Percentiles rank a stretch among this genome's conserved stretches.
Conservation (phyloP, 257 asterid species). For the Oldenlandia corymbosa region DNA sequence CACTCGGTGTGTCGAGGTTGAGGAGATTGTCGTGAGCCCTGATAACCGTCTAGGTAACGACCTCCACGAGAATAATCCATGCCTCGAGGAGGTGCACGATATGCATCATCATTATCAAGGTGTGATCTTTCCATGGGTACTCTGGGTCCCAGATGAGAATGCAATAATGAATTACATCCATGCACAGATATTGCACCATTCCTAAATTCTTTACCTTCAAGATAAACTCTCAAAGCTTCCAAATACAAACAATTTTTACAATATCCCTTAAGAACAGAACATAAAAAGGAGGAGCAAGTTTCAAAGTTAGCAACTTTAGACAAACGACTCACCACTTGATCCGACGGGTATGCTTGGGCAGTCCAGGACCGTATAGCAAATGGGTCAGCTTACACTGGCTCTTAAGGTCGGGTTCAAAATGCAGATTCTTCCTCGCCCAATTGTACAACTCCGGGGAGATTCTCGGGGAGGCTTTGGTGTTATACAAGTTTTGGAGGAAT, state of each 20-base stretch:
- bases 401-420: slow-evolving; percentile 53
- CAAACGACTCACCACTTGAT: slow-evolving; percentile 40
- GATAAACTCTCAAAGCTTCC: slow-evolving; percentile 44
- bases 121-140: too few species aligned
- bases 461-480: slow-evolving; percentile 42
- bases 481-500: slow-evolving; percentile 52
- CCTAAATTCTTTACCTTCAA: slow-evolving; percentile 32
- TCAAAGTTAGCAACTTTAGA: slow-evolving; percentile 25
- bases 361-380: slow-evolving; percentile 48
- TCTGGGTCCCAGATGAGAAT: too few species aligned
- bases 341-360: slow-evolving; percentile 36
- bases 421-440: slow-evolving; percentile 52
- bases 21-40: too few species aligned
- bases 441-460: slow-evolving; percentile 56
- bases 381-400: slow-evolving; percentile 42
- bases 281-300: slow-evolving; percentile 28
- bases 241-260: slow-evolving; percentile 39
- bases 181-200: slow-evolving; percentile 23
- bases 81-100: too few species aligned
- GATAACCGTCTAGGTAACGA: too few species aligned
- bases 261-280: slow-evolving; percentile 46
- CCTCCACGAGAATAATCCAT: too few species aligned
- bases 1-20: too few species aligned
- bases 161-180: slow-evolving; percentile 46
- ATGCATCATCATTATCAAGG: too few species aligned